Percentiles rank a stretch among this genome's conserved stretches.
These are phyloP conservation scores for Clathrus columnatus DNA, from an alignment of 768 basidiomycete species.

Conservation along the genomic window DNA sequence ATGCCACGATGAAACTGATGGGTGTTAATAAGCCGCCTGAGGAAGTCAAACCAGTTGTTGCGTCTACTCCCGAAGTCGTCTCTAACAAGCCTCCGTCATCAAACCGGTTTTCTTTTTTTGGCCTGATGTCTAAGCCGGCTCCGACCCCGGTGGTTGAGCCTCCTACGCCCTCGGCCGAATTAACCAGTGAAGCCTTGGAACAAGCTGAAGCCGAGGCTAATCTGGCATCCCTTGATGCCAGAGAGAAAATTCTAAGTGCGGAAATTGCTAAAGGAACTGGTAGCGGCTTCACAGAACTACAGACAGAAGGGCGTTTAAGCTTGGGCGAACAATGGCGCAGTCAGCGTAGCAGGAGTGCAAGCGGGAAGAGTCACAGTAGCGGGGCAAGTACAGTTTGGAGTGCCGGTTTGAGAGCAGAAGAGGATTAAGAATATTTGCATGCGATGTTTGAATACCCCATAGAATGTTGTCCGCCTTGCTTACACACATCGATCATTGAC, in stretches of 20 bases:
- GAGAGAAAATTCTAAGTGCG: constrained; percentile 60
- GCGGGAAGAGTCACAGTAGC: constrained; percentile 41
- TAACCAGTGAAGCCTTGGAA: constrained; percentile 70
- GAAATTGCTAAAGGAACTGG: constrained; percentile 68
- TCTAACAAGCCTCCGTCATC: constrained; percentile 23
- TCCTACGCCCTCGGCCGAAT: constrained; percentile 27
- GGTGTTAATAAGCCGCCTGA: constrained; percentile 68
- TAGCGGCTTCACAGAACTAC: constrained; percentile 74
- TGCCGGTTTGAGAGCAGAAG: constrained; percentile 67
- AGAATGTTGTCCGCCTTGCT: background rate
- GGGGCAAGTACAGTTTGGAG: constrained; percentile 82
- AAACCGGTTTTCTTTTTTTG: constrained; percentile 58
- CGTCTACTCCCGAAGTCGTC: constrained; percentile 23
- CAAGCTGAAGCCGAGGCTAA: constrained; percentile 71
- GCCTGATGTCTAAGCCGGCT: constrained; percentile 35
- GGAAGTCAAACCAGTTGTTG: constrained; percentile 35
- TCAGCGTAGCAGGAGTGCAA: constrained; percentile 38
- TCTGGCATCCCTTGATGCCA: constrained; percentile 70
- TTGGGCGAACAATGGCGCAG: constrained; percentile 48
- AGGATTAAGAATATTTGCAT: constrained; percentile 23
- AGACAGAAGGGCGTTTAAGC: constrained; percentile 29
- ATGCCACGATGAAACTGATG: constrained; percentile 91
- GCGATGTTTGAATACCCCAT: background rate
- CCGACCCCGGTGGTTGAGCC: constrained; percentile 32
- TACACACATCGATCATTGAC: background rate